Evolutionary conservation across 1,284 basidiomycete species (phyloP), one percentile per base, ranked within the genome.

Genomic region (Heterobasidion parviporum): DNA sequence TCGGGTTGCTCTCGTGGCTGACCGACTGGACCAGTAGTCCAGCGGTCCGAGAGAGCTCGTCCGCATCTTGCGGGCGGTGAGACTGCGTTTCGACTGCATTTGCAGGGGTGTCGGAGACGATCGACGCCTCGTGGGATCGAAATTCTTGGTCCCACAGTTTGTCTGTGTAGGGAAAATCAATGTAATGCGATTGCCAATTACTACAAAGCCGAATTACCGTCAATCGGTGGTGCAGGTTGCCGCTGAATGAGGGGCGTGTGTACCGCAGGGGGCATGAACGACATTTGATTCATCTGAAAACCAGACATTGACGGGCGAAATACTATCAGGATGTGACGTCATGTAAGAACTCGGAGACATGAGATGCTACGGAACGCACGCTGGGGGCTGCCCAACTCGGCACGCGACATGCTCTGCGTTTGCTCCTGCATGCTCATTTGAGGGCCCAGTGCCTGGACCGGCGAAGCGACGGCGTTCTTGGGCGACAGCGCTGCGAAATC

Each of bases 41-140:
- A 2, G 91, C 91, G 2, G 89, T 87, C 33, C 80, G 79, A 4
- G 92, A 85, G 33, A 94, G 80, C 53, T 90, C 83, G 60, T 92
- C 88, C 2, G 53, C 61, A 32, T 59, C 66, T 53, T 38, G 57
- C 12, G 55, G 46, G 66, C 52, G 50, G 67, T 32, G 45, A 58
- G 20, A 62, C 49, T 66, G 55, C 20, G 54, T 53, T 50, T 60
- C 58, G 41, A 67, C 55, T 15, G 62, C 60, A 41, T 10, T 54
- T 26, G 68, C 64, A 16, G 59, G 45, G 2, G 54, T 45, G 2
- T 56, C 47, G 2, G 58, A 36, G 16, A 61, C 62, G 38, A 71
- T 52, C 47, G 65, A 59, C 34, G 71, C 68, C 60, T 85, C 83
- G 59, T 81, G 82, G 2, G 78, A 75, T 52, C 71, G 77, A 60